A percentile compares a stretch with the other conserved stretches of the same genome.
Conservation (phyloP, 352 stramenopile species). For the Phytopythium sindhum region DNA sequence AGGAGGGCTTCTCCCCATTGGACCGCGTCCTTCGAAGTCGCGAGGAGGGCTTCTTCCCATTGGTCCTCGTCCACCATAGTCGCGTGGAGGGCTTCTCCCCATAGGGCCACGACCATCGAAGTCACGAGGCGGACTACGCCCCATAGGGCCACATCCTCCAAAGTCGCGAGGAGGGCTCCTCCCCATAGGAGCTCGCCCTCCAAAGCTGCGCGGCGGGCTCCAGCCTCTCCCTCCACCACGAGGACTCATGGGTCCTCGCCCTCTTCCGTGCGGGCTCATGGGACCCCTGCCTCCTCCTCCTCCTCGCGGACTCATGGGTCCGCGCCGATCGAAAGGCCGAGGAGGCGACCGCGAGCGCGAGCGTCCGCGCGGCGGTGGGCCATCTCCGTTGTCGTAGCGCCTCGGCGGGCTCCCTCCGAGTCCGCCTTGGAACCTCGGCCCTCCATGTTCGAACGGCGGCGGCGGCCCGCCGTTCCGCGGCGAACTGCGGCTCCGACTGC, state of each 20-base stretch:
- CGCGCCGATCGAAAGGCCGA: not conserved
- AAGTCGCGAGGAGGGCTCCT: conserved; percentile 8
- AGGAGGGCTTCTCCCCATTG: conserved; percentile 14
- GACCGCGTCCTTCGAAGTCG: conserved; percentile 1
- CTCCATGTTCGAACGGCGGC: conserved; percentile 5
- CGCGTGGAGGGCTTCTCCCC: conserved; percentile 16
- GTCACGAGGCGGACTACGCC: conserved; percentile 17
- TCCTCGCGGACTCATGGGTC: not conserved
- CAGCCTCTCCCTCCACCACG: conserved; percentile 1
- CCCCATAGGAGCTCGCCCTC: conserved; percentile 11
- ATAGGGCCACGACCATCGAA: conserved; percentile 15
- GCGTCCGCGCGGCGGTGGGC: not conserved
- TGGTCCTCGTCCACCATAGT: conserved; percentile 13
- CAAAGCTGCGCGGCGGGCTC: conserved; percentile 12
- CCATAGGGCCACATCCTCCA: conserved; percentile 13
- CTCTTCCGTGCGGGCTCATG: not conserved
- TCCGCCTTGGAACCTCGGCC: conserved; percentile 1
- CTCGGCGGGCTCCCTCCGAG: not conserved
- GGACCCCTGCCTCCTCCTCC: conserved; percentile 1
- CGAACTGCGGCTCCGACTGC: conserved; percentile 35
- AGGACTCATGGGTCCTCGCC: conserved; percentile 7
- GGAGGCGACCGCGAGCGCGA: conserved; percentile 9
- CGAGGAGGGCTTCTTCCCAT: not conserved
- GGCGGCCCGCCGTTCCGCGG: conserved; percentile 20
- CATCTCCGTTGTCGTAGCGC: not conserved